phyloP scores from a whole-genome alignment of 208 protist species.

The Acanthamoeba triangularis region DNA sequence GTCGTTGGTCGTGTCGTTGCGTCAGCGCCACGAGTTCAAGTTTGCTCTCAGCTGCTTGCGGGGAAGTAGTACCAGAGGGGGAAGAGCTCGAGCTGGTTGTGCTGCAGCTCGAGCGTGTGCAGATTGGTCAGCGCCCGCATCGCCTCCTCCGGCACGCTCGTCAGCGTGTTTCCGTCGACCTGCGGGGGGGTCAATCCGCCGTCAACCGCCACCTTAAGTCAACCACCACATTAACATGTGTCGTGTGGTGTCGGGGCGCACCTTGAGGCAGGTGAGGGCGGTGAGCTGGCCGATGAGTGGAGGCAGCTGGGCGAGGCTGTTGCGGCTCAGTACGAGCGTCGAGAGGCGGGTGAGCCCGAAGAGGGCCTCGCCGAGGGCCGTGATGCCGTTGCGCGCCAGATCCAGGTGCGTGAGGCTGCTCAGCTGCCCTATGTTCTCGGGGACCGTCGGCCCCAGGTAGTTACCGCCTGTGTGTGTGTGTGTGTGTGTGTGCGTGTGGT shows the following conservation, averaged over 20 bases:
- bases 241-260: background rate
- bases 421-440: background rate
- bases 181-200: background rate
- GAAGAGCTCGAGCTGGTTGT: slow-evolving; percentile 65
- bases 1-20: too few species aligned
- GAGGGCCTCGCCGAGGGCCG: background rate
- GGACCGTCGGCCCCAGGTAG: background rate
- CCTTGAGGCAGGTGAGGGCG: slow-evolving; percentile 32
- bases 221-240: background rate
- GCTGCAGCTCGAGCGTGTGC: slow-evolving; percentile 37
- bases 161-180: slow-evolving; percentile 30
- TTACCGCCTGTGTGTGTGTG: background rate
- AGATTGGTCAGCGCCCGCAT: slow-evolving; percentile 31
- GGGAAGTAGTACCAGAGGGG: background rate
- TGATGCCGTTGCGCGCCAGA: background rate
- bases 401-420: background rate
- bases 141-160: background rate
- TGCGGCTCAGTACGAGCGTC: slow-evolving; percentile 14
- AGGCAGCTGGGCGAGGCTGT: background rate
- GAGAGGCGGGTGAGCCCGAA: slow-evolving; percentile 12
- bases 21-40: background rate
- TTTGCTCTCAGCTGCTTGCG: background rate
- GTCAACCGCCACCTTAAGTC: background rate
- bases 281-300: background rate
- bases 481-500: too few species aligned